Percentiles rank a stretch among this genome's conserved stretches.
Evolutionary conservation across 140 eudicot genomes (phyloP).

Genomic region (Senecio squalidus): DNA sequence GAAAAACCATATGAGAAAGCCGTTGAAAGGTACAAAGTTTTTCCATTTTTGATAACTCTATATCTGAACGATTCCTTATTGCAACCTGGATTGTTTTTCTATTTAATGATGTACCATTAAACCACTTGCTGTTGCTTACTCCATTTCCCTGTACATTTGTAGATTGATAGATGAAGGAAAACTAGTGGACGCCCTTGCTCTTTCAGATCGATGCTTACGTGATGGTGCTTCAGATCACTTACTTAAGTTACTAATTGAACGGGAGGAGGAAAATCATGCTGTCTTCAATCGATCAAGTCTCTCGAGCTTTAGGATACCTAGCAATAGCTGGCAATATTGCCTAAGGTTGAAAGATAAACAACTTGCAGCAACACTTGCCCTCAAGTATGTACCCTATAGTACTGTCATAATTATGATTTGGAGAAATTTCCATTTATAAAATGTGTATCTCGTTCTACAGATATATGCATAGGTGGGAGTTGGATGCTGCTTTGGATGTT

Average conservation of each 20-base stretch:
- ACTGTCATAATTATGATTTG: too few relatives aligned
- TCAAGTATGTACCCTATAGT: conserved; percentile 70
- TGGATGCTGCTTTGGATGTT: conserved; percentile 96
- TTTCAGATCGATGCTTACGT: conserved; percentile 92
- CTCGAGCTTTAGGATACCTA: conserved; percentile 43
- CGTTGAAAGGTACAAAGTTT: conserved; percentile 59
- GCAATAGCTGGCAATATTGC: conserved; percentile 95
- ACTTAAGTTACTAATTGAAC: conserved; percentile 79
- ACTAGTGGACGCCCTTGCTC: conserved; percentile 95
- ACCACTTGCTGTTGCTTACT: conserved; percentile 4
- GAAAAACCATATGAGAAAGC: conserved; percentile 95
- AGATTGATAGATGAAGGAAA: conserved; percentile 94
- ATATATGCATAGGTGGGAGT: conserved; percentile 92
- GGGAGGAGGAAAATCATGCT: conserved; percentile 53
- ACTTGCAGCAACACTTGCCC: conserved; percentile 86
- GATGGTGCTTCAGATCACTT: conserved; percentile 88
- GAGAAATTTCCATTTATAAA: conserved; percentile 7
- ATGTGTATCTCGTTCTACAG: conserved; percentile 38
- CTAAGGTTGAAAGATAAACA: conserved; percentile 85
- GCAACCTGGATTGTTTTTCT: conserved; percentile 1
- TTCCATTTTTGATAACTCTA: background rate
- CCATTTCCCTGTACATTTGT: conserved; percentile 3
- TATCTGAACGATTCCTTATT: background rate
- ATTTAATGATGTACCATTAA: background rate
- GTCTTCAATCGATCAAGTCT: conserved; percentile 35